phyloP scores from a whole-genome alignment of 805 yeast species.

The Barnettozyma sp. region DNA sequence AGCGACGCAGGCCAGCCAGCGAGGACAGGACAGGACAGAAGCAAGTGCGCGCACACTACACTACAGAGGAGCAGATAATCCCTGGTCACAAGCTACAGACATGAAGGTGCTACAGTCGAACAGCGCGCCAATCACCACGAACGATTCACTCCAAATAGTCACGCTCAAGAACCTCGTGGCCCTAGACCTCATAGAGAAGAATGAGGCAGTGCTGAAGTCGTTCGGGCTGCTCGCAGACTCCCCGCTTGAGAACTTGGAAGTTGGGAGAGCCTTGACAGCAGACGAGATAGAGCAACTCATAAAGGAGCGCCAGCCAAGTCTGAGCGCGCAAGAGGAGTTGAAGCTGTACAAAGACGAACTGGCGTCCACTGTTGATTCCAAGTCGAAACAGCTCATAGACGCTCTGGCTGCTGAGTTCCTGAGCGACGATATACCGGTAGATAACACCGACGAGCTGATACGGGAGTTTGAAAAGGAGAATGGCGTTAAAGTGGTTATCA shows the following conservation, averaged over 20 bases:
- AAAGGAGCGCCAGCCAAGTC: slow-evolving; percentile 4
- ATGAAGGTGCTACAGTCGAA: slow-evolving; percentile 22
- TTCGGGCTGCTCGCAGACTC: slow-evolving; percentile 20
- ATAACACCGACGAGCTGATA: slow-evolving; percentile 14
- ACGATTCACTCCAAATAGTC: slow-evolving; percentile 17
- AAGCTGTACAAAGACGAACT: slow-evolving; percentile 7
- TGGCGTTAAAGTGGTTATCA: slow-evolving; percentile 11
- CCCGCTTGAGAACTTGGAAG: neutral
- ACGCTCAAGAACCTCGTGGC: slow-evolving; percentile 25
- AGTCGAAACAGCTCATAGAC: slow-evolving; percentile 11
- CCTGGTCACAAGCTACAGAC: neutral
- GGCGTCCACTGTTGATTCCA: slow-evolving; percentile 3
- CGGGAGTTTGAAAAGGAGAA: slow-evolving; percentile 15
- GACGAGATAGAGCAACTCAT: slow-evolving; percentile 11
- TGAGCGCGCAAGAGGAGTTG: slow-evolving; percentile 6
- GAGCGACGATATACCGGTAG: slow-evolving; percentile 10
- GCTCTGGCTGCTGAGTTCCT: slow-evolving; percentile 18
- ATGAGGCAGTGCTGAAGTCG: slow-evolving; percentile 19
- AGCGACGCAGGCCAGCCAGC: neutral
- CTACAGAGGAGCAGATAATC: no score
- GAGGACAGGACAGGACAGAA: slow-evolving; percentile 1
- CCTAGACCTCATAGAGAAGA: slow-evolving; percentile 21
- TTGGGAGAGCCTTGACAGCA: slow-evolving; percentile 5
- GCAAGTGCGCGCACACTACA: no score
- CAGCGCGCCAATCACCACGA: slow-evolving; percentile 14